Evolutionary conservation across 306 rosid genomes (phyloP).

Genomic region (Myrica gale): DNA sequence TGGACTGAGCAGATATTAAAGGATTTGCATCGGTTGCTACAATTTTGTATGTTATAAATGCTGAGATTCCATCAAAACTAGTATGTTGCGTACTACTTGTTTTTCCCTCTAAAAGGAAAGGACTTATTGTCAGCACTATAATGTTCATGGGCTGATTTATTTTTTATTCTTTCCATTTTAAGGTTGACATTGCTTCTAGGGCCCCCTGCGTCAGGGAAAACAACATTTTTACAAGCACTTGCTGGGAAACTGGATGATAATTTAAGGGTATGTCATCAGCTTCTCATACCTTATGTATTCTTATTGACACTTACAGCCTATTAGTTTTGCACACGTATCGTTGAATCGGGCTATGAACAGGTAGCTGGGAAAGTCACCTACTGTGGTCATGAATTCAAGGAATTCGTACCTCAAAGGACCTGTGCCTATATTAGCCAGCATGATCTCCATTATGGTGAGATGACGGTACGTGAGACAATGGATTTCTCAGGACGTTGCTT

Average conservation of each 20-base stretch:
- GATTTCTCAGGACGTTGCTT: conserved; percentile 70
- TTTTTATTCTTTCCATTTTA: conserved; percentile 12
- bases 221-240: conserved; percentile 65
- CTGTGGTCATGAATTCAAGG: conserved; percentile 72
- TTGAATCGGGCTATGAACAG: conserved; percentile 34
- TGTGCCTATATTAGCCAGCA: conserved; percentile 47
- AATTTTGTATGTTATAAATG: too few species aligned
- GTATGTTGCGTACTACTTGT: not conserved
- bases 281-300: not conserved
- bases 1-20: not conserved
- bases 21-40: not conserved
- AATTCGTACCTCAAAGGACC: conserved; percentile 52
- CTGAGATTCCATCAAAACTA: not conserved
- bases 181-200: conserved; percentile 88
- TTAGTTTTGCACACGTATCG: not conserved
- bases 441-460: conserved; percentile 61
- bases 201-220: conserved; percentile 82
- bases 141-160: not conserved
- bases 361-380: conserved; percentile 64
- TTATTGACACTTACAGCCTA: not conserved
- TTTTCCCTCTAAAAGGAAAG: not conserved
- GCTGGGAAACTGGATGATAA: conserved; percentile 65
- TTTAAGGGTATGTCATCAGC: conserved; percentile 46
- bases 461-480: conserved; percentile 73
- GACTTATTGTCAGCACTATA: not conserved